A percentile compares a stretch with the other conserved stretches of the same genome.
Conservation (phyloP, 495 filamentous ascomycete species). For the Pyronema domesticum region DNA sequence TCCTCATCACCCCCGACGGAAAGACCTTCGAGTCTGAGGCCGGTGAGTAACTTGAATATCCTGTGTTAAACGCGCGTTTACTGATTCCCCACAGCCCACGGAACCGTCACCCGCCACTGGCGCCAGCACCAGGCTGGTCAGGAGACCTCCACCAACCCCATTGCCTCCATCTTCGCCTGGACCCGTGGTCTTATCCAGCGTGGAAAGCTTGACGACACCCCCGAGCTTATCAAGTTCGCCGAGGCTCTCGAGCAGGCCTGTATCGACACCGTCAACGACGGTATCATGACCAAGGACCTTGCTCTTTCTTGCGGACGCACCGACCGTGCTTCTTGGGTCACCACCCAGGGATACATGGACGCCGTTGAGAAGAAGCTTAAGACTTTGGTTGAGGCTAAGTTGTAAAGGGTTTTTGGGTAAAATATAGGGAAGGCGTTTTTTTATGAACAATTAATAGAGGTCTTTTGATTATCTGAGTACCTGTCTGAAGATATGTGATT, state of each 20-base stretch:
- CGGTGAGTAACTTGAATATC: background rate
- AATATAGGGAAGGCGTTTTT: background rate
- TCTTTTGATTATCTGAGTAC: background rate
- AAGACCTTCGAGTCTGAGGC: constrained; percentile 95
- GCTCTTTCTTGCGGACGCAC: constrained; percentile 79
- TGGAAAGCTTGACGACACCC: constrained; percentile 73
- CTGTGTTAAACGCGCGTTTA: background rate
- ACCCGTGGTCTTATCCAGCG: constrained; percentile 87
- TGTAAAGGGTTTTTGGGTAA: background rate
- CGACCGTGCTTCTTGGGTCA: constrained; percentile 64
- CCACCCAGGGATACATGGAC: constrained; percentile 70
- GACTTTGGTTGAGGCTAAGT: constrained; percentile 19
- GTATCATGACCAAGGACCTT: constrained; percentile 97
- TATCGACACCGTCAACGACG: constrained; percentile 83
- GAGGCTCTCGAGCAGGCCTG: constrained; percentile 88
- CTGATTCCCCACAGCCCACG: constrained; percentile 46
- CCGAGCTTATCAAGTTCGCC: constrained; percentile 73
- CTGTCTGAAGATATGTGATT: too few relatives aligned
- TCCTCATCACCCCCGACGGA: constrained; percentile 86
- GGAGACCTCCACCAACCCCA: constrained; percentile 95
- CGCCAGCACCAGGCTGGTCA: constrained; percentile 94
- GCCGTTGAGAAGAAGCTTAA: constrained; percentile 78
- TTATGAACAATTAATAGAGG: constrained; percentile 2
- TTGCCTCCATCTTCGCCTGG: constrained; percentile 98
- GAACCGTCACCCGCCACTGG: constrained; percentile 95